Conservation (phyloP, 306 rosid genomes). For the Rosa multiflora region DNA sequence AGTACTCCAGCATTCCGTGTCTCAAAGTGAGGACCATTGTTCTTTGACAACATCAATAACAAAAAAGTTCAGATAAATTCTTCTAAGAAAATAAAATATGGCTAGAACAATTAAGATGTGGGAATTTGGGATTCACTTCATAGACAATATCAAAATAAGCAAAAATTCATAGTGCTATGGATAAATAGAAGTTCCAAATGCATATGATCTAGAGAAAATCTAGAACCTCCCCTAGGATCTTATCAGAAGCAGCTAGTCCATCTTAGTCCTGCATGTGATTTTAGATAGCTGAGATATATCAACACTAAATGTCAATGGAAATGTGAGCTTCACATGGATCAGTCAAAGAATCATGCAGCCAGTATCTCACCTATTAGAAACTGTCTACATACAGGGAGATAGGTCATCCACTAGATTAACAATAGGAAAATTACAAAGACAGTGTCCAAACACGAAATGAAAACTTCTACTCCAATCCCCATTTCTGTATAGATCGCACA, state of each 20-base stretch:
- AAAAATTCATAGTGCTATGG: not conserved
- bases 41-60: slow-evolving; percentile 36
- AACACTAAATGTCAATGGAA: not conserved
- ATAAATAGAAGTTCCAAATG: not conserved
- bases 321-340: not conserved
- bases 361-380: not conserved
- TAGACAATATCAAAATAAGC: not conserved
- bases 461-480: not conserved
- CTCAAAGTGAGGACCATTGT: slow-evolving; percentile 80
- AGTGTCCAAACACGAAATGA: not conserved
- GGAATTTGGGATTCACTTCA: not conserved
- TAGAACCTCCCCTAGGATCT: not conserved
- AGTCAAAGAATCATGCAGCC: not conserved
- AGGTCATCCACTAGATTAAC: not conserved
- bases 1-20: slow-evolving; percentile 63
- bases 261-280: not conserved
- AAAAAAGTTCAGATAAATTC: slow-evolving; percentile 10
- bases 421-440: not conserved
- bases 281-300: not conserved
- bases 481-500: not conserved
- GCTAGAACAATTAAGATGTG: not conserved
- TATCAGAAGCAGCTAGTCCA: not conserved
- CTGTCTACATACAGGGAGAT: not conserved
- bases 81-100: not conserved
- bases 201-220: not conserved